phyloP scores from a whole-genome alignment of 2,329 filamentous ascomycete species.

The Aspergillus sp. region DNA sequence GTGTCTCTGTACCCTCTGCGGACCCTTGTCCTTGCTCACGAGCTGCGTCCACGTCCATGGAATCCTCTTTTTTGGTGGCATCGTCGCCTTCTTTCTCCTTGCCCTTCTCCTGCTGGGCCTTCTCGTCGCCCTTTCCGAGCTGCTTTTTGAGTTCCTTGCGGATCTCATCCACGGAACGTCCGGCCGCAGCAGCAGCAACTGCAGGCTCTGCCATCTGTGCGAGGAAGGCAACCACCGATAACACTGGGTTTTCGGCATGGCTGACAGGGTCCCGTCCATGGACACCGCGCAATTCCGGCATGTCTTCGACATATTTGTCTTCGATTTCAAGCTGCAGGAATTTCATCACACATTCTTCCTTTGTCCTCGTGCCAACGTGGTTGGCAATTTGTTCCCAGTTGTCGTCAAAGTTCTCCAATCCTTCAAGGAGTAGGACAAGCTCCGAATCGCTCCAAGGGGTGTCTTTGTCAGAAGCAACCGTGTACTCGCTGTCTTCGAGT shows the following conservation, averaged over 20 bases:
- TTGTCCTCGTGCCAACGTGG: slow-evolving; percentile 81
- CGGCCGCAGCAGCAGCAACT: slow-evolving; percentile 82
- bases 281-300: slow-evolving; percentile 59
- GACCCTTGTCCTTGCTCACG: slow-evolving; percentile 26
- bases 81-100: slow-evolving; percentile 39
- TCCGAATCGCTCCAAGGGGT: slow-evolving; percentile 88
- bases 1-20: slow-evolving; percentile 38
- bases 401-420: slow-evolving; percentile 84
- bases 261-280: slow-evolving; percentile 80
- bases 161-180: slow-evolving; percentile 78
- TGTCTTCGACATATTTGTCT: slow-evolving; percentile 87
- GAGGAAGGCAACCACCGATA: slow-evolving; percentile 92
- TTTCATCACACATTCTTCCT: slow-evolving; percentile 93
- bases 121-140: slow-evolving; percentile 56
- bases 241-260: slow-evolving; percentile 88
- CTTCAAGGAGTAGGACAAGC: slow-evolving; percentile 80
- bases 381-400: slow-evolving; percentile 92
- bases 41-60: slow-evolving; percentile 49
- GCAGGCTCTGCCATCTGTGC: slow-evolving; percentile 83
- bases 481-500: slow-evolving; percentile 79
- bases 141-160: slow-evolving; percentile 70
- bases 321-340: slow-evolving; percentile 96
- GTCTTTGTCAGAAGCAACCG: slow-evolving; percentile 69
- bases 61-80: slow-evolving; percentile 46
- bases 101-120: slow-evolving; percentile 37